phyloP scores from a whole-genome alignment of 2,329 filamentous ascomycete genomes.

The Diaporthe velutina region DNA sequence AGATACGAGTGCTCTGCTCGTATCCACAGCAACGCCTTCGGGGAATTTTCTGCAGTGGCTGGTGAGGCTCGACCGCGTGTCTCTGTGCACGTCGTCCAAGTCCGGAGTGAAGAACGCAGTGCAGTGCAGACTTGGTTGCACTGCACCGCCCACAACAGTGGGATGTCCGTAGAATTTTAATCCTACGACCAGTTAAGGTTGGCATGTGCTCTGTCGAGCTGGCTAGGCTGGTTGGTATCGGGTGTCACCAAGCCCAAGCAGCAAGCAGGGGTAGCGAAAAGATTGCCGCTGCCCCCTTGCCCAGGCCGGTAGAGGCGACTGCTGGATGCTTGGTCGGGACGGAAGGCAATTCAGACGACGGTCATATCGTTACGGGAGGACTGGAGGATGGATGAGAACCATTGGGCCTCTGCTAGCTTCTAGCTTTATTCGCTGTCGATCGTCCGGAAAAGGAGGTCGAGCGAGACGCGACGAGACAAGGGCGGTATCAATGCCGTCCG shows the following conservation, averaged over 20 bases:
- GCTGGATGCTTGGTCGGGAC: constrained; percentile 12
- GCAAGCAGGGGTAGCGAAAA: background rate
- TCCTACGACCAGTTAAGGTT: background rate
- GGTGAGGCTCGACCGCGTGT: background rate
- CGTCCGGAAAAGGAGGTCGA: constrained; percentile 21
- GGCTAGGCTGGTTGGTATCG: background rate
- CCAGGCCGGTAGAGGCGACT: background rate
- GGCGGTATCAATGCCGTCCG: constrained; percentile 13
- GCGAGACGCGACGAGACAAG: constrained; percentile 27
- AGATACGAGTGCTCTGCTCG: background rate
- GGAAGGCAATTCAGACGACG: constrained; percentile 8
- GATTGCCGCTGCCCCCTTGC: constrained; percentile 11
- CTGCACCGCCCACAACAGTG: background rate
- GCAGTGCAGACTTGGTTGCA: background rate
- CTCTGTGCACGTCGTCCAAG: background rate
- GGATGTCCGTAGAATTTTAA: background rate
- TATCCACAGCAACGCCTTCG: constrained; percentile 4
- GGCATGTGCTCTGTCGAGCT: constrained; percentile 3
- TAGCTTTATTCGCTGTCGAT: background rate
- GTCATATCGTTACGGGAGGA: background rate
- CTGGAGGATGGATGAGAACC: background rate
- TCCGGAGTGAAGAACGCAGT: background rate
- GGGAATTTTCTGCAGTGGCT: constrained; percentile 17
- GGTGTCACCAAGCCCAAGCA: constrained; percentile 18
- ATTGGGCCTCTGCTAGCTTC: background rate